Conservation (phyloP, 2,329 filamentous ascomycete genomes). For the Cladosporium sp. region DNA sequence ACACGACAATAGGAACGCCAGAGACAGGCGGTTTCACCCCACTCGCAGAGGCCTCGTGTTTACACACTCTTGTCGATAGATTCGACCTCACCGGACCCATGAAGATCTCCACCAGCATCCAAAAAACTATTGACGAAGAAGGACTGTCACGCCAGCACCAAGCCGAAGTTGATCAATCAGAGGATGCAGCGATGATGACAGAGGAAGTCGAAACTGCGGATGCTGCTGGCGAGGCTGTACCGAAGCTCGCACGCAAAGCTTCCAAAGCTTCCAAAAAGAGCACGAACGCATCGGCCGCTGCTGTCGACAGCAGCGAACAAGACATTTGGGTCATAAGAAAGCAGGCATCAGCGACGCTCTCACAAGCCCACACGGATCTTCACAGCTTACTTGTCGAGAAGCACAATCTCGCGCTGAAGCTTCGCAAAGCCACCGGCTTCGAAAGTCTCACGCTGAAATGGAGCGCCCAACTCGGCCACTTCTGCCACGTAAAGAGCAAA, state of each 20-base stretch:
- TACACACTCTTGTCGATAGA: constrained; percentile 43
- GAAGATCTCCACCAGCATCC: constrained; percentile 67
- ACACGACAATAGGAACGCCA: no score
- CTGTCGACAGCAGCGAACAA: background rate
- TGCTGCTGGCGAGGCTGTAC: constrained; percentile 52
- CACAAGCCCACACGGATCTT: constrained; percentile 65
- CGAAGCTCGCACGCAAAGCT: constrained; percentile 22
- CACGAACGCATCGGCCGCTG: constrained; percentile 1
- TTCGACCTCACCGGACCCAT: constrained; percentile 65
- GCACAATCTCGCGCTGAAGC: constrained; percentile 51
- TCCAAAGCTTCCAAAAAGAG: constrained; percentile 18
- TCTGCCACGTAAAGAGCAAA: constrained; percentile 85
- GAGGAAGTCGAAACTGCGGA: constrained; percentile 66
- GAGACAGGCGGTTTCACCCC: no score
- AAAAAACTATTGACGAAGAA: constrained; percentile 84
- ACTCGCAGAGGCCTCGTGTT: constrained; percentile 19
- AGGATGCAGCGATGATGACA: constrained; percentile 67
- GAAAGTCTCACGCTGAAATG: constrained; percentile 72
- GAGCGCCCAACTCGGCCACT: constrained; percentile 82
- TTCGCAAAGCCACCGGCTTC: constrained; percentile 57
- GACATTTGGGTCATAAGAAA: constrained; percentile 62
- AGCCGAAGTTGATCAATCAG: constrained; percentile 67
- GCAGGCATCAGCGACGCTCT: constrained; percentile 62
- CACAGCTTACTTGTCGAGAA: constrained; percentile 59
- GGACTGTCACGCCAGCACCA: constrained; percentile 77